A percentile compares a stretch with the other conserved stretches of the same genome.
These are phyloP conservation scores for Firmiana major DNA, from an alignment of 345 rosid genomes.

Conservation along the genomic window DNA sequence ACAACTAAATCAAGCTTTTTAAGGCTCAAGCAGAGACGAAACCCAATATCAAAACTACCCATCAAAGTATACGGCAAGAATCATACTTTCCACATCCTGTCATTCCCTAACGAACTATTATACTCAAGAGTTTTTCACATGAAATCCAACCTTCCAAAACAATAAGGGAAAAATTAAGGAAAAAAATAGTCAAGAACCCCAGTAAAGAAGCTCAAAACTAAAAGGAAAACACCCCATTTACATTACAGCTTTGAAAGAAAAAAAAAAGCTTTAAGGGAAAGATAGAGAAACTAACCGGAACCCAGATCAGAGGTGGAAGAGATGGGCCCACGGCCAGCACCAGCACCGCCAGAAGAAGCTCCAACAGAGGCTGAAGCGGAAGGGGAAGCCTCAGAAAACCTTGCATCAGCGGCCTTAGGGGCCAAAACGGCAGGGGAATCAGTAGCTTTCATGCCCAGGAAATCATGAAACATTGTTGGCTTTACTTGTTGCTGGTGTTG, in stretches of 20 bases:
- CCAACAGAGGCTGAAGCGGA: constrained; percentile 47
- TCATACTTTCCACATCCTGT: not conserved
- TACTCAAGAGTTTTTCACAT: not conserved
- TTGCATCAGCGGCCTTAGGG: constrained; percentile 30
- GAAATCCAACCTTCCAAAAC: not conserved
- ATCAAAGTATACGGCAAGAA: constrained; percentile 2
- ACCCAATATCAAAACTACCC: constrained; percentile 18
- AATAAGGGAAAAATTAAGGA: not conserved
- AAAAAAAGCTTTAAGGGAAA: not conserved
- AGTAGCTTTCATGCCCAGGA: constrained; percentile 63
- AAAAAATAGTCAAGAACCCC: not conserved
- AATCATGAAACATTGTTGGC: constrained; percentile 84
- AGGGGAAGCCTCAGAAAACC: constrained; percentile 36
- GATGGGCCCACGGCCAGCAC: constrained; percentile 40
- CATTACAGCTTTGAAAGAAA: not conserved
- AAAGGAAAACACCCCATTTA: not conserved
- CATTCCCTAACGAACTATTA: not conserved
- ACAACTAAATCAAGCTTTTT: constrained; percentile 8
- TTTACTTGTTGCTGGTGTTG: constrained; percentile 38
- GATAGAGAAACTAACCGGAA: constrained; percentile 41
- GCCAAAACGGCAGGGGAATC: constrained; percentile 38
- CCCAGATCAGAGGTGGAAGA: constrained; percentile 88
- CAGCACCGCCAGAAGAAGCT: constrained; percentile 52
- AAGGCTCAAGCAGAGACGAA: constrained; percentile 8
- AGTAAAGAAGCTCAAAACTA: not conserved